Base-by-base conservation (phyloP, 176 grass and related monocot species). In the Phyllostachys edulis region DNA sequence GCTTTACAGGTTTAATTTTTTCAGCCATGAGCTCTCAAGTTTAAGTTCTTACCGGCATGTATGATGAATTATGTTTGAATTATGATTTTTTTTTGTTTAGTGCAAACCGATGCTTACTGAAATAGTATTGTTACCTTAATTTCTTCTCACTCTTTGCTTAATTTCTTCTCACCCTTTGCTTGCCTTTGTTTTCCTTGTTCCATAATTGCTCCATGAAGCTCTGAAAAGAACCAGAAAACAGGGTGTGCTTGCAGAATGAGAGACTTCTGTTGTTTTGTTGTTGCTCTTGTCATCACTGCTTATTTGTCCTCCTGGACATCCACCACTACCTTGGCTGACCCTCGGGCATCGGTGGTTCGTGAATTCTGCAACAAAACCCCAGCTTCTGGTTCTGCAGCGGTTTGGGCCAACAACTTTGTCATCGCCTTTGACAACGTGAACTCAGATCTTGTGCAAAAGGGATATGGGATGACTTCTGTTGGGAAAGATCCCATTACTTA, bases 341-440 rank as follows among this genome's bases (percentile, higher is more conserved):
- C 81, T 66, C 81, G 81, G 21, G 70, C 70, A 40, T 52, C 56
- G 2, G 41, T 84, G 20, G 60, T 84, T 52, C 70, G 21, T 52
- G 70, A 84, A 9, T 75, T 67, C 17, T 67, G 75, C 46, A 67
- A 87, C 51, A 18, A 56, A n/a, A 68, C 51, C 32, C 23, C 23
- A 21, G 76, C 73, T 24, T 23, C 65, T 1, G 71, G 86, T 32
- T 56, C 86, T n/a, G 42, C 34, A 77, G 87, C 52, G 21, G 76
- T 93, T 59, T 93, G 91, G 81, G 85, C 80, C 57, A 11, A 63
- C 34, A 79, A 68, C 71, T 90, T 88, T 18, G 88, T 93, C 1
- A 64, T 67, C 37, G 69, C 91, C 80, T 90, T 90, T 24, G 88
- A 90, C 64, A 75, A 32, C 42, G 9, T 93, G 7, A 78, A 50